Evolutionary conservation across 2,329 filamentous ascomycete species (phyloP).

Genomic region (Neofusicoccum laricinum): DNA sequence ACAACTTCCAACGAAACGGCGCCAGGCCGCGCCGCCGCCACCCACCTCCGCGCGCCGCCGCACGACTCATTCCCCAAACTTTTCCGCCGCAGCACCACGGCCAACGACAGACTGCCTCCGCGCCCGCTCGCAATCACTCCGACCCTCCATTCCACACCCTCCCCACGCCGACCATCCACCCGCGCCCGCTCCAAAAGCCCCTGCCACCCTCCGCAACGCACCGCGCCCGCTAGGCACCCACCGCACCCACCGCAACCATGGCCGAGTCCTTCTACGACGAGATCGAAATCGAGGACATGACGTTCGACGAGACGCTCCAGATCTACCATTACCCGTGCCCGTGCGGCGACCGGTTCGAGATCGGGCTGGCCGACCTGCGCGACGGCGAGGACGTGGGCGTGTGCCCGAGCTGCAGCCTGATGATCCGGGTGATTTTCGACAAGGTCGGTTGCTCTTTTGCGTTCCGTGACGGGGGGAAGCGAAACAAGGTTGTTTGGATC

Average conservation of each 20-base stretch:
- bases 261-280: constrained; percentile 78
- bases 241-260: constrained; percentile 39
- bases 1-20: neutral
- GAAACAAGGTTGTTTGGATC: neutral
- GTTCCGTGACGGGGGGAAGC: neutral
- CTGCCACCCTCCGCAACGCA: neutral
- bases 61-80: neutral
- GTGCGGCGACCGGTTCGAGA: constrained; percentile 95
- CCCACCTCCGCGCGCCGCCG: neutral
- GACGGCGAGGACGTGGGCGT: constrained; percentile 95
- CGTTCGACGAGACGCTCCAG: constrained; percentile 75
- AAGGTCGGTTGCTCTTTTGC: constrained; percentile 50
- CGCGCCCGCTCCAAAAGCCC: neutral
- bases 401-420: constrained; percentile 93
- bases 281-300: constrained; percentile 98
- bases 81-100: neutral
- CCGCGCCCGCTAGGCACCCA: neutral
- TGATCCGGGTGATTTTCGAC: constrained; percentile 95
- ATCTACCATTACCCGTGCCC: constrained; percentile 97
- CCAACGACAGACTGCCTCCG: neutral
- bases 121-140: neutral
- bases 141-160: too few relatives aligned
- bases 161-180: too few relatives aligned
- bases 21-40: neutral
- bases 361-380: constrained; percentile 75